Conservation (phyloP, 2,329 filamentous ascomycete species). For the Colletotrichum cereale region DNA sequence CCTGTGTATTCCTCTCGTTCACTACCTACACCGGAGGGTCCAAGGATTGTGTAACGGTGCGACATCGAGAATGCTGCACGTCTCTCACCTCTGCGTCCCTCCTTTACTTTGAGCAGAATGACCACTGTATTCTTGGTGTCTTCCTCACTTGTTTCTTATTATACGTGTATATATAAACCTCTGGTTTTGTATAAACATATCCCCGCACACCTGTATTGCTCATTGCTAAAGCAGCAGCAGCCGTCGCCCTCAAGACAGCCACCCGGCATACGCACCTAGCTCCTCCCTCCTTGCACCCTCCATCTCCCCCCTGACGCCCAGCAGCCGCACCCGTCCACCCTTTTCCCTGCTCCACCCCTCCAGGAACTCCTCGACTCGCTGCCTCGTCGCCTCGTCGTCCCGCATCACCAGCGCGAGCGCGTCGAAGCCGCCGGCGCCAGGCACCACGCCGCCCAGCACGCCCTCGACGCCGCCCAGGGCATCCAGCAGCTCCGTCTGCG, state of each 20-base stretch:
- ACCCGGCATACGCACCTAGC: conserved; percentile 57
- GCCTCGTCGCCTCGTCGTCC: conserved; percentile 76
- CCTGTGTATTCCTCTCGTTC: not conserved
- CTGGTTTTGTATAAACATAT: not conserved
- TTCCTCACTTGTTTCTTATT: not conserved
- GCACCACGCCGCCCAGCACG: conserved; percentile 91
- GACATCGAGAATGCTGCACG: not conserved
- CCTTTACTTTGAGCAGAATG: not conserved
- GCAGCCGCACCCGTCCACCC: conserved; percentile 73
- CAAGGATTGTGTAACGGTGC: not conserved
- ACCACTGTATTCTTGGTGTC: not conserved
- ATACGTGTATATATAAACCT: not conserved
- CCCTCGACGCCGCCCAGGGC: conserved; percentile 78
- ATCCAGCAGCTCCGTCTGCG: conserved; percentile 88
- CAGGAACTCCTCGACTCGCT: conserved; percentile 72
- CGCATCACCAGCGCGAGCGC: conserved; percentile 84
- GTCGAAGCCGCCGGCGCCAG: conserved; percentile 94
- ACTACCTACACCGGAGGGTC: too few relatives aligned
- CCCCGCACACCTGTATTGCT: not conserved
- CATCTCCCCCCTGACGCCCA: conserved; percentile 79
- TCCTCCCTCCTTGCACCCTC: conserved; percentile 70
- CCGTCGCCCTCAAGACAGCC: conserved; percentile 49
- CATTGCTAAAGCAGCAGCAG: not conserved
- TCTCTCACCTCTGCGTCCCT: not conserved
- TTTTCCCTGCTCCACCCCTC: conserved; percentile 72